These are phyloP conservation scores for Hypoxylon sp. DNA, from an alignment of 2,329 filamentous ascomycete species.

Conservation along the genomic window DNA sequence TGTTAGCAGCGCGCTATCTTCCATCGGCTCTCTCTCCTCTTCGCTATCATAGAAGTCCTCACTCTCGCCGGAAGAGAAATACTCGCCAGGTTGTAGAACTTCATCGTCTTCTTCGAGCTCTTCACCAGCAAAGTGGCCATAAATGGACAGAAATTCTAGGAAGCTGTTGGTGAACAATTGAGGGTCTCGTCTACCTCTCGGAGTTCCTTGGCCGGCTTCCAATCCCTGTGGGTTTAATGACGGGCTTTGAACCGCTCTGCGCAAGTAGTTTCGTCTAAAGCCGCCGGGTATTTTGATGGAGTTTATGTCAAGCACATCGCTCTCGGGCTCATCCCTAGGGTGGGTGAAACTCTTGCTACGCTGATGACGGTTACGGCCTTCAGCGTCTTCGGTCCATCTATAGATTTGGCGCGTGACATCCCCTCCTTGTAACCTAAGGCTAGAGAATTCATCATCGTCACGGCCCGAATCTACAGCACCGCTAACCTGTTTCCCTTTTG, in stretches of 20 bases:
- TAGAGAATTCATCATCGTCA: constrained; percentile 89
- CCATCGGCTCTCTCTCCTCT: constrained; percentile 83
- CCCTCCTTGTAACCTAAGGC: constrained; percentile 90
- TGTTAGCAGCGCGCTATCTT: constrained; percentile 86
- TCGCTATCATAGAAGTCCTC: constrained; percentile 71
- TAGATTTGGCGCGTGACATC: constrained; percentile 97
- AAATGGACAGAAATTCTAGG: constrained; percentile 93
- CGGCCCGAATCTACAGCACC: constrained; percentile 56
- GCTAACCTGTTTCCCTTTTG: constrained; percentile 68
- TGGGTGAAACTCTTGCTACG: constrained; percentile 92
- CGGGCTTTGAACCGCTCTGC: constrained; percentile 79
- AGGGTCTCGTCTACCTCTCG: constrained; percentile 61
- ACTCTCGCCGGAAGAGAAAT: constrained; percentile 85
- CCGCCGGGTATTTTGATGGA: constrained; percentile 94
- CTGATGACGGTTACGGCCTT: constrained; percentile 76
- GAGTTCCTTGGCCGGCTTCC: constrained; percentile 56
- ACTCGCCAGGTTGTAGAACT: constrained; percentile 86
- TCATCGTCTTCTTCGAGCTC: constrained; percentile 98
- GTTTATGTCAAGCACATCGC: constrained; percentile 86
- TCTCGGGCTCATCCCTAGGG: constrained; percentile 82
- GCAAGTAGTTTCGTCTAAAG: constrained; percentile 90
- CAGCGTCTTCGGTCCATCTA: constrained; percentile 92
- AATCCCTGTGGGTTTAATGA: constrained; percentile 59
- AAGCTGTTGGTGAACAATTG: constrained; percentile 91
- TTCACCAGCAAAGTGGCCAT: constrained; percentile 97